Percentiles rank a stretch among this genome's conserved stretches.
Evolutionary conservation across 2,329 filamentous ascomycete genomes (phyloP).

Genomic region (Dactylellina haptotyla): DNA sequence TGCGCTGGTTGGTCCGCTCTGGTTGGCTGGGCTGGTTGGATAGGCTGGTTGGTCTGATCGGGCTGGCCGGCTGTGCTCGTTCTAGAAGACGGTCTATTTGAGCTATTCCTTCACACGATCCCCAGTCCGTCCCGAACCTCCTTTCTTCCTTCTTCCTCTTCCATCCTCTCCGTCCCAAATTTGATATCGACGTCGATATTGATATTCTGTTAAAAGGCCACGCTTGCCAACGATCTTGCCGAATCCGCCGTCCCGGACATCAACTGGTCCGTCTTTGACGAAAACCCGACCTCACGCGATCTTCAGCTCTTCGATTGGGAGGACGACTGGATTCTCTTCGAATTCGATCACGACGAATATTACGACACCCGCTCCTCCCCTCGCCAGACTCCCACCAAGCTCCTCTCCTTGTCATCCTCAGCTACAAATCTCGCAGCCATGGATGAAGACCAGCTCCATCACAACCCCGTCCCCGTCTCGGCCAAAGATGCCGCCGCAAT

Average conservation of each 20-base stretch:
- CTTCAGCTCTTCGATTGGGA: slow-evolving; percentile 50
- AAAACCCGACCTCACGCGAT: slow-evolving; percentile 52
- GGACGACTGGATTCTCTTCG: slow-evolving; percentile 53
- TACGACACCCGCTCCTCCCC: slow-evolving; percentile 37
- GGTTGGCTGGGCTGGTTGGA: no score
- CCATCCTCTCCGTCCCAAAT: not conserved
- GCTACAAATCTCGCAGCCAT: no score
- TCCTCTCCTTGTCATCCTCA: no score
- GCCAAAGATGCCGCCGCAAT: slow-evolving; percentile 35
- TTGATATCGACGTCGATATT: slow-evolving; percentile 1
- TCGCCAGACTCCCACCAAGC: not conserved
- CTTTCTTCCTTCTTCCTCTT: slow-evolving; percentile 3
- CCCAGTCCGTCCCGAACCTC: not conserved
- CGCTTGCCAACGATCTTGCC: slow-evolving; percentile 50
- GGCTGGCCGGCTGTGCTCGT: no score
- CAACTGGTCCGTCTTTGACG: slow-evolving; percentile 54
- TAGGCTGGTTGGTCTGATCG: no score
- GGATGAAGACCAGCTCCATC: slow-evolving; percentile 52
- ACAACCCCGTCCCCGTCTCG: slow-evolving; percentile 42
- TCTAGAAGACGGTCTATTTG: no score
- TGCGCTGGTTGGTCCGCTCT: no score
- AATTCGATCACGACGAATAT: slow-evolving; percentile 53
- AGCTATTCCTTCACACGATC: no score
- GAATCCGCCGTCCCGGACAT: slow-evolving; percentile 52
- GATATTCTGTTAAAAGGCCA: slow-evolving; percentile 8